Evolutionary conservation across 2,329 filamentous ascomycete genomes (phyloP), one percentile per base, ranked within the genome.

Genomic region (Annulohypoxylon truncatum): DNA sequence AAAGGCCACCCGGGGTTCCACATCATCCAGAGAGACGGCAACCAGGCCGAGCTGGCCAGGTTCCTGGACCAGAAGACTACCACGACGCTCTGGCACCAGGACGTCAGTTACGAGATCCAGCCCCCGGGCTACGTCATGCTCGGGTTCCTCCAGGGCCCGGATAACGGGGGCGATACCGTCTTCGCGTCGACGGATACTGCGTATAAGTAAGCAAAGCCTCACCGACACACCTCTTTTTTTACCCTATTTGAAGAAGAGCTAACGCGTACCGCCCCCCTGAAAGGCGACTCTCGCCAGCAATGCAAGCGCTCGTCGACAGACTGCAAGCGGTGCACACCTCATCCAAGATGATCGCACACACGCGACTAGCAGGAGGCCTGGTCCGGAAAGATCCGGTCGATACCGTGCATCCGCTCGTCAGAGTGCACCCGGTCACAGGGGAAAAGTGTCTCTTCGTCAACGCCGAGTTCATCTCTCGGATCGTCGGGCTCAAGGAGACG

Each of bases 401-500:
- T 28, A 35, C 52, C 13, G 46, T 29, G 3, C 18, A 44, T 35
- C 44, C 44, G 3, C 15, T 57, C 28, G 44, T 55, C 18, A 77
- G 82, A 5, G 77, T 82, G 31, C 82, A 84, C 64, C 82, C 82
- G 1, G 82, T 82, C 4, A 84, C 82, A 0, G 80, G 81, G 26
- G 78, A 83, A 72, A 82, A 82, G 70, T 81, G 80, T 48, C 74
- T 84, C 29, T 84, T 81, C 64, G 68, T 84, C 65, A 84, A 84
- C 70, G 79, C 78, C 3, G 82, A 83, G 67, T 84, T 84, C 74
- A 82, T 83, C 50, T 80, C 80, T 52, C 79, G 78, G 50, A 81
- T 84, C 56, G 75, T 81, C 33, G 82, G 82, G 8, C 77, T 83
- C 64, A 84, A 84, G 72, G 79, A 83, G 69, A 75, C 80, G 0